Evolutionary conservation across 2,329 filamentous ascomycete genomes (phyloP), one percentile per base, ranked within the genome.

Genomic region (Periconia sp.): DNA sequence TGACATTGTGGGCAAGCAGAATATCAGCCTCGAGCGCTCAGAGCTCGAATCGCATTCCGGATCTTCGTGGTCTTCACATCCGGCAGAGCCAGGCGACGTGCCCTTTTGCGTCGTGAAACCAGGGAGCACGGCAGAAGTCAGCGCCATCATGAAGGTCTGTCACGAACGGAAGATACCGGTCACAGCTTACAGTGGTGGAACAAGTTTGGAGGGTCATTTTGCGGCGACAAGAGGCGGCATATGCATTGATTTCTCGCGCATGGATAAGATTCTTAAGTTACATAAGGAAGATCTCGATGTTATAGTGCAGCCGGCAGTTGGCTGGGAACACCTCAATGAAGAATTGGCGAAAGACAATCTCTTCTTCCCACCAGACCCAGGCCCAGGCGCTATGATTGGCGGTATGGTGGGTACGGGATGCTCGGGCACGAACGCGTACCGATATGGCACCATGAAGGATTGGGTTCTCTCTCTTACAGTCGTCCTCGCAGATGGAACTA

Each of bases 391-490:
- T 48, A 89, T 89, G 85, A 96, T 96, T 58, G 91, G 91, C 43
- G 91, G 91, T 41, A 91, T 91, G 87, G 83, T 91, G 23, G 87
- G 86, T 16, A 91, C 87, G 1, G 86, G 85, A 39, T 89, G 86
- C 69, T 84, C 68, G 12, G 91, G 91, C 46, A 96, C 91, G 11
- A 96, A 96, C 67, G 86, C 91, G 12, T 95, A 95, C 74, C 81
- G 91, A 44, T 96, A 95, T 68, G 92, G 91, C 50, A 96, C 91
- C 2, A 96, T 96, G 90, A 85, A 89, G 50, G 91, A 96, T 66
- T 96, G 91, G 91, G 92, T 96, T 10, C 74, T 95, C 16, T 87
- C 83, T 40, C 73, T 96, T 54, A 96, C 91, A 0, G 89, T 95
- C 4, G 91, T 96, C 9, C 79, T 96, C 59, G 91, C 91, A 13